Percentiles rank a stretch among this genome's conserved stretches.
These are phyloP conservation scores for Aspergillus felis DNA, from an alignment of 2,329 filamentous ascomycete species.

Conservation along the genomic window DNA sequence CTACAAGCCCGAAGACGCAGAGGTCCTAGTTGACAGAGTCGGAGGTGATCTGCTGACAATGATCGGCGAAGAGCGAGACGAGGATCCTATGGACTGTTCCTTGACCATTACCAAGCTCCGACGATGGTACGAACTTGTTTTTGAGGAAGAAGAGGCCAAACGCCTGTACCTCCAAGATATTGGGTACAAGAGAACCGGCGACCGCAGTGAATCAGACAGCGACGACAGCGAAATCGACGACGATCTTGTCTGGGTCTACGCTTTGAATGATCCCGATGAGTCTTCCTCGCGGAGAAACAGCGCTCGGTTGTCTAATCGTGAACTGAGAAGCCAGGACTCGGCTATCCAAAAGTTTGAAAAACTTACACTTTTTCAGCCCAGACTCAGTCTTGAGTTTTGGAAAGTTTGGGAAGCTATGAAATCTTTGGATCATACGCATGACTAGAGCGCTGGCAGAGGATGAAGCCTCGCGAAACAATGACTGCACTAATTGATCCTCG, in stretches of 20 bases:
- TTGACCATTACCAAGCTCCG: slow-evolving; percentile 6
- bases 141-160: slow-evolving; percentile 2
- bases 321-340: not conserved
- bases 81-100: slow-evolving; percentile 4
- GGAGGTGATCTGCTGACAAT: not conserved
- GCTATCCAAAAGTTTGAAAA: not conserved
- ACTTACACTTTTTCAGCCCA: slow-evolving; percentile 1
- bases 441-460: not conserved
- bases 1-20: not conserved
- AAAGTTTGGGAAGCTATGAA: not conserved
- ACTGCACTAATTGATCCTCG: not conserved
- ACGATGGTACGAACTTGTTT: slow-evolving; percentile 2
- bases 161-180: not conserved
- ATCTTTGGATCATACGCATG: not conserved
- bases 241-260: slow-evolving; percentile 2
- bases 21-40: not conserved
- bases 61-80: not conserved
- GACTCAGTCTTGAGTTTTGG: slow-evolving; percentile 1
- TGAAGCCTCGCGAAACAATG: not conserved
- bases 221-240: slow-evolving; percentile 2
- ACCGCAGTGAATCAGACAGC: not conserved
- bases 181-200: not conserved
- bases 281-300: not conserved
- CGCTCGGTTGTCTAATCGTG: not conserved
- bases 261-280: not conserved